Conservation (phyloP, 176 grass and related monocot genomes). For the Oryza glaberrima region DNA sequence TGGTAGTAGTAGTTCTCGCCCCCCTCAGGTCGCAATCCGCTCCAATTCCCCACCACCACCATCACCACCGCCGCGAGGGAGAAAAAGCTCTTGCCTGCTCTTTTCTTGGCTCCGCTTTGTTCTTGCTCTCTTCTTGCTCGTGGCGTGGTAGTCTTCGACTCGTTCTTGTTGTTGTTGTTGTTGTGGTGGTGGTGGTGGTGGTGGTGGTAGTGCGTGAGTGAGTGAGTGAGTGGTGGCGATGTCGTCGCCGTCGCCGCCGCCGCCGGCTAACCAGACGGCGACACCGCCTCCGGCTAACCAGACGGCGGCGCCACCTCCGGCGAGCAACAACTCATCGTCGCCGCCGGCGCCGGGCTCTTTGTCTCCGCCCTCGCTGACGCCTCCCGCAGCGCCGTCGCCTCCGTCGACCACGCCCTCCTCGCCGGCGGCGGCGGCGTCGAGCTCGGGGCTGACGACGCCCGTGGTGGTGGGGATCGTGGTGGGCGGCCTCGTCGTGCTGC, state of each 20-base stretch:
- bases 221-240: constrained; percentile 20
- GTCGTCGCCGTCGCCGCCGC: constrained; percentile 42
- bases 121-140: constrained; percentile 31
- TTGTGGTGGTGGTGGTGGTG: background rate
- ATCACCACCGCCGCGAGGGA: background rate
- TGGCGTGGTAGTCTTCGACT: background rate
- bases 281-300: background rate
- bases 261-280: constrained; percentile 9
- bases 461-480: constrained; percentile 60
- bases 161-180: background rate
- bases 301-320: constrained; percentile 28
- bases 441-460: constrained; percentile 34
- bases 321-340: constrained; percentile 30
- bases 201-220: background rate
- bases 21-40: constrained; percentile 3
- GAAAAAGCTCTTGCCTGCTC: background rate
- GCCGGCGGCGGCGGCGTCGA: constrained; percentile 12
- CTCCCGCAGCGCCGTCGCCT: background rate
- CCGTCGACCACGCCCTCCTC: constrained; percentile 24
- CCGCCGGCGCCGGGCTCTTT: constrained; percentile 26
- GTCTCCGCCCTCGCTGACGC: constrained; percentile 5
- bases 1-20: background rate
- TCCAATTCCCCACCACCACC: constrained; percentile 26
- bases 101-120: background rate
- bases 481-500: constrained; percentile 55